Evolutionary conservation across 2,329 filamentous ascomycete genomes (phyloP).

Genomic region (Stagonosporopsis chrysanthemi): DNA sequence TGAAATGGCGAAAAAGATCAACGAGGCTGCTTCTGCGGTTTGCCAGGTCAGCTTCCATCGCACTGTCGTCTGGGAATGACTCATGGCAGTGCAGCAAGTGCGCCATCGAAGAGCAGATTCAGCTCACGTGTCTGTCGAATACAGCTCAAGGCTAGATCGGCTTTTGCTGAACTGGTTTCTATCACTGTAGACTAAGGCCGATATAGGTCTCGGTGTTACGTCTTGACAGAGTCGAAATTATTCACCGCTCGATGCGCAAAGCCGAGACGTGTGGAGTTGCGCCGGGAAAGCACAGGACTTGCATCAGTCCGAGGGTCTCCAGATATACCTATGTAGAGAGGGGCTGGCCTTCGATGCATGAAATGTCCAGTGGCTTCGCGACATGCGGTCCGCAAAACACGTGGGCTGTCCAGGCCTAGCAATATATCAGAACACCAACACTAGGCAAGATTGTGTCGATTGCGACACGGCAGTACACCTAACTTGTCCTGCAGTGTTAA

Average conservation of each 20-base stretch:
- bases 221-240: not conserved
- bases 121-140: not conserved
- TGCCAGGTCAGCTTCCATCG: constrained; percentile 8
- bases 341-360: no score
- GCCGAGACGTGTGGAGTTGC: constrained; percentile 6
- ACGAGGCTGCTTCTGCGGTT: not conserved
- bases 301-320: not conserved
- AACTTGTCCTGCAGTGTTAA: not conserved
- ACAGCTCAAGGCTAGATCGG: not conserved
- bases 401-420: not conserved
- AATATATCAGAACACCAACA: not conserved
- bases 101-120: not conserved
- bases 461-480: not conserved
- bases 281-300: not conserved
- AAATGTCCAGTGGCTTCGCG: not conserved
- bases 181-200: no score
- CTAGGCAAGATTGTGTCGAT: constrained; percentile 4
- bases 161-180: not conserved
- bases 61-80: not conserved
- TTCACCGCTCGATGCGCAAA: constrained; percentile 4
- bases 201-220: not conserved
- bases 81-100: not conserved
- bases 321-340: not conserved
- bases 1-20: constrained; percentile 2
- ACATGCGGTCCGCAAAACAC: not conserved